phyloP scores from a whole-genome alignment of 768 basidiomycete species.

The Tricholoma saponaceum region DNA sequence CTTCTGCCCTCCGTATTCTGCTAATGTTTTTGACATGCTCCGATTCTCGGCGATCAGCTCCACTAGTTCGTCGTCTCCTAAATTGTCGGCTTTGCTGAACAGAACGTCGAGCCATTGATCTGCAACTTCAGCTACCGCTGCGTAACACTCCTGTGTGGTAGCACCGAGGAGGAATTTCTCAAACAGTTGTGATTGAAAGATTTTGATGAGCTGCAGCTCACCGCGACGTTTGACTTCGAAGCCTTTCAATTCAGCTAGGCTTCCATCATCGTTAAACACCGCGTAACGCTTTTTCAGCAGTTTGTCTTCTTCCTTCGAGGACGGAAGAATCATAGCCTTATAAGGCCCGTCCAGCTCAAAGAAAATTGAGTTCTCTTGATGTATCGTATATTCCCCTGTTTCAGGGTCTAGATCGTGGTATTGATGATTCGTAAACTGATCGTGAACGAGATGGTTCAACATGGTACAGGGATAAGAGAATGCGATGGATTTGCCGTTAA shows the following conservation, averaged over 20 bases:
- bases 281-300: slow-evolving; percentile 98
- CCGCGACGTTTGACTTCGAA: slow-evolving; percentile 99
- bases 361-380: slow-evolving; percentile 98
- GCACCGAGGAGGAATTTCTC: slow-evolving; percentile 93
- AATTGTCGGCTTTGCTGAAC: slow-evolving; percentile 77
- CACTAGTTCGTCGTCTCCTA: slow-evolving; percentile 89
- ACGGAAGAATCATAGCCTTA: slow-evolving; percentile 97
- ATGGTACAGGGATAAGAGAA: slow-evolving; percentile 99
- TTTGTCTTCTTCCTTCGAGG: slow-evolving; percentile 99
- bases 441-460: slow-evolving; percentile 97
- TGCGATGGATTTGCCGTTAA: slow-evolving; percentile 78
- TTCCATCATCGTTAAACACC: slow-evolving; percentile 97
- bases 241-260: slow-evolving; percentile 96
- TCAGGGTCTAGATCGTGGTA: slow-evolving; percentile 90
- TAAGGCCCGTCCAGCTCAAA: slow-evolving; percentile 99
- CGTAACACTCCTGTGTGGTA: slow-evolving; percentile 94
- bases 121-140: slow-evolving; percentile 88
- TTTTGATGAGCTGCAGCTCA: slow-evolving; percentile 97
- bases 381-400: slow-evolving; percentile 79
- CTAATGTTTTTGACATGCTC: slow-evolving; percentile 95
- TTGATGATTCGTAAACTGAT: slow-evolving; percentile 94
- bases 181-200: slow-evolving; percentile 98
- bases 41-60: slow-evolving; percentile 98
- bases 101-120: slow-evolving; percentile 98
- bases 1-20: slow-evolving; percentile 95